phyloP scores from a whole-genome alignment of 768 basidiomycete genomes.

The Naganishia antarctica region DNA sequence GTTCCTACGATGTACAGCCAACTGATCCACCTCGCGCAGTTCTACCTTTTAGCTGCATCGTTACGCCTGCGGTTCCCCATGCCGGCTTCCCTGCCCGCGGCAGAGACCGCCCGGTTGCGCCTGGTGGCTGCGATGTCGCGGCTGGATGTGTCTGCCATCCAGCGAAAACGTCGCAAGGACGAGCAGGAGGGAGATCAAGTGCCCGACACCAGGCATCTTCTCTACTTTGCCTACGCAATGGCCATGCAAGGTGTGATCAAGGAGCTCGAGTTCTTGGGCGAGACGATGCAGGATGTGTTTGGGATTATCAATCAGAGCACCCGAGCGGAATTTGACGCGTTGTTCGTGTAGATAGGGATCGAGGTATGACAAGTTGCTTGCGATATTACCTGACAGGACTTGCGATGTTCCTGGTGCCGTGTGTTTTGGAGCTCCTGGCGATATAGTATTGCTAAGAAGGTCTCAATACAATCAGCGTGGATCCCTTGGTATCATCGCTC shows the following conservation, averaged over 20 bases:
- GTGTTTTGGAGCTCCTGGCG: no score
- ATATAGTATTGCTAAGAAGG: no score
- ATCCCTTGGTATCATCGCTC: no score
- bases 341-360: constrained; percentile 54
- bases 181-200: constrained; percentile 60
- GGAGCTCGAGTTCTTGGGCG: constrained; percentile 77
- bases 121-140: constrained; percentile 77
- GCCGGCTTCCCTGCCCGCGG: constrained; percentile 94
- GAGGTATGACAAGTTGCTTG: no score
- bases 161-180: constrained; percentile 58
- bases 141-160: constrained; percentile 58
- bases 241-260: constrained; percentile 87
- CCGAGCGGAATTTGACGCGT: constrained; percentile 68
- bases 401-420: no score
- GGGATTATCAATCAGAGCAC: constrained; percentile 81
- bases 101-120: constrained; percentile 72
- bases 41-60: constrained; percentile 45
- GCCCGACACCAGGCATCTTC: constrained; percentile 64
- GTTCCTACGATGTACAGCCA: neutral
- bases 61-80: constrained; percentile 61
- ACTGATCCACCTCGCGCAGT: constrained; percentile 26
- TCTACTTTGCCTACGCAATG: constrained; percentile 90
- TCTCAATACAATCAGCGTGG: no score
- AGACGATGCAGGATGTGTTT: constrained; percentile 77
- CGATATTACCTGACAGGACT: no score